Base-by-base conservation (phyloP, 1,284 basidiomycete genomes). In the Malassezia sp. region DNA sequence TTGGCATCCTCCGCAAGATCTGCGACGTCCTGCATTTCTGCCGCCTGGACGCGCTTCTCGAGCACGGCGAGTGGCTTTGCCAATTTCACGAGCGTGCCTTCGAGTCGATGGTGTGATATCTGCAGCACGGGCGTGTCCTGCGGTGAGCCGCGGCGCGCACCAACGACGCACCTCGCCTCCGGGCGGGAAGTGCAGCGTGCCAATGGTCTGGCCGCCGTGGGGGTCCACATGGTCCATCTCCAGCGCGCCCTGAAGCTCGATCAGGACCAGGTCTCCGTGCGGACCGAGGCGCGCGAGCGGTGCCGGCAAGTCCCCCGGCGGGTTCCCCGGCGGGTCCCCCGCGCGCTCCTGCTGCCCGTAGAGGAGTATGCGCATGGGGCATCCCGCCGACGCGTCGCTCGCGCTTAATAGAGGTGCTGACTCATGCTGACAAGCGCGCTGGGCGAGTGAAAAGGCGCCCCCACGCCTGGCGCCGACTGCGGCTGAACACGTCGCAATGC, bases 41-140 rank as follows among this genome's bases (percentile, higher is more conserved):
- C 35, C 10, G 32, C 23, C 12, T 18, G 14, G n/a, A 42, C 37
- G 6, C 35, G 33, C 50, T 67, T 67, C 43, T 63, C 46, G 1
- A 67, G 40, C 4, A 69, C 59, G 9, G 66, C 64, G 4, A 67
- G 27, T 2, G 66, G 66, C 18, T 44, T 36, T 0, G 52, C 42
- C 1, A 93, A 75, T 32, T 74, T 77, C 28, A 80, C 77, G 45
- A 91, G 75, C 63, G 84, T 86, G 37, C 88, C 88, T 65, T 93
- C 88, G 1, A 93, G 78, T 14, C 87, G 74, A 63, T 93, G 85
- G 70, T 90, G 82, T 6, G 87, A 87, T 46, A 93, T 82, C 52
- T 78, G 73, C 4, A 93, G 75, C 0, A 81, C 85, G 0, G 85
- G 80, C 59, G 82, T 83, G 54, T 80, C 80, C 81, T 85, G 57